Evolutionary conservation across 2,329 filamentous ascomycete genomes (phyloP).

Genomic region (Pseudogymnoascus sp.): DNA sequence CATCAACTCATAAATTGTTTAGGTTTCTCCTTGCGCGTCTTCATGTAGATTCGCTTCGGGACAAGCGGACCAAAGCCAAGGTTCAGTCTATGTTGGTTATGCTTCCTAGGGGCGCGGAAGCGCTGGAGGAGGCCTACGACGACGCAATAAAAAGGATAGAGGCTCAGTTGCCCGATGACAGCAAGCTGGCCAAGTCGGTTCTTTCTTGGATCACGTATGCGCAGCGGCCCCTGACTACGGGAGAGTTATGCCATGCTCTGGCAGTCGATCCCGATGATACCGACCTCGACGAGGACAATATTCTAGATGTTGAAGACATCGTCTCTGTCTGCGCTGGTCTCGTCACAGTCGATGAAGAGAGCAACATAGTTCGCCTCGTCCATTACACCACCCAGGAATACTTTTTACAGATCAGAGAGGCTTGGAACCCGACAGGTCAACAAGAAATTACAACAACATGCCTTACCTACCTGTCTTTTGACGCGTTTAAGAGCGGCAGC

Average conservation of each 20-base stretch:
- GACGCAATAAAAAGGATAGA: neutral
- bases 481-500: neutral
- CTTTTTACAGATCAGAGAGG: slow-evolving; percentile 13
- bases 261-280: neutral
- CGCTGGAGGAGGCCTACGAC: neutral
- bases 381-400: slow-evolving; percentile 29
- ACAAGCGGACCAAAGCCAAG: neutral
- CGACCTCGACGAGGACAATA: neutral
- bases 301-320: slow-evolving; percentile 14
- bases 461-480: neutral
- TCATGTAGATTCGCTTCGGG: neutral
- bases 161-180: neutral
- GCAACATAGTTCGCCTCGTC: slow-evolving; percentile 22
- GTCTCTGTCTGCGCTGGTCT: slow-evolving; percentile 24
- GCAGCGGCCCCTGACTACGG: neutral
- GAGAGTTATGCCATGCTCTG: neutral
- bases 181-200: neutral
- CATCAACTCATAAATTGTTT: neutral
- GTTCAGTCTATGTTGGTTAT: neutral
- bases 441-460: neutral
- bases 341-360: slow-evolving; percentile 25
- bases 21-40: neutral
- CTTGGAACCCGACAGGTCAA: neutral
- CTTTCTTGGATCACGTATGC: slow-evolving; percentile 6
- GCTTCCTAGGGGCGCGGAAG: neutral